These are phyloP conservation scores for Backusella luteola DNA, from an alignment of 192 early-diverging fungal species.

Conservation along the genomic window DNA sequence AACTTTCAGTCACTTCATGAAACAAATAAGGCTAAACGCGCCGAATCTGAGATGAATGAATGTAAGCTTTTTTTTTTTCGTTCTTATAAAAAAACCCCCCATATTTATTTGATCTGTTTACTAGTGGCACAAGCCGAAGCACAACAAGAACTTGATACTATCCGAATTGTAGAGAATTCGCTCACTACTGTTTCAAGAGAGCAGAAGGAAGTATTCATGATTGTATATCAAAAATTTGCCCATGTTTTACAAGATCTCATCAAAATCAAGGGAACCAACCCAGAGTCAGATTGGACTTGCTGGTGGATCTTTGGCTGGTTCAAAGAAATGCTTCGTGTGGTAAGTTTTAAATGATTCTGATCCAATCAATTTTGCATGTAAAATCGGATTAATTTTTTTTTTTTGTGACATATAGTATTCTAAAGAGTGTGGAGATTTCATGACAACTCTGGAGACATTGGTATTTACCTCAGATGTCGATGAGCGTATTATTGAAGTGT, in stretches of 20 bases:
- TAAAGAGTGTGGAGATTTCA: slow-evolving; percentile 49
- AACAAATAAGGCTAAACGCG: slow-evolving; percentile 29
- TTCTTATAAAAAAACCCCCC: not conserved
- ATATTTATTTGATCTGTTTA: too few relatives aligned
- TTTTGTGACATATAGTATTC: slow-evolving; percentile 47
- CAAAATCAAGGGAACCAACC: slow-evolving; percentile 24
- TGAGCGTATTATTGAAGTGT: slow-evolving; percentile 37
- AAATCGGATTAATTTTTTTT: not conserved
- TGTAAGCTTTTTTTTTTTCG: slow-evolving; percentile 11
- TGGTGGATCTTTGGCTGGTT: slow-evolving; percentile 66
- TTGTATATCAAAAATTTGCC: slow-evolving; percentile 66
- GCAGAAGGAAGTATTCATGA: slow-evolving; percentile 79
- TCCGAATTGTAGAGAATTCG: slow-evolving; percentile 59
- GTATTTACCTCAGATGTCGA: slow-evolving; percentile 52
- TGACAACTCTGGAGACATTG: slow-evolving; percentile 58
- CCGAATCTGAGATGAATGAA: slow-evolving; percentile 18
- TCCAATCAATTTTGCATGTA: slow-evolving; percentile 5
- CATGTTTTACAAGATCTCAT: slow-evolving; percentile 46
- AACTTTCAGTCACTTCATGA: slow-evolving; percentile 29
- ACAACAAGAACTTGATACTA: slow-evolving; percentile 44
- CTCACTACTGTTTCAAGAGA: slow-evolving; percentile 70
- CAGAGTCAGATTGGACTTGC: slow-evolving; percentile 38
- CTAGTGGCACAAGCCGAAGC: slow-evolving; percentile 30
- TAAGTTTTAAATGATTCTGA: slow-evolving; percentile 43
- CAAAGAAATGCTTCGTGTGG: slow-evolving; percentile 59